Evolutionary conservation across 2,329 filamentous ascomycete genomes (phyloP).

Genomic region (Colletotrichum tropicicola): DNA sequence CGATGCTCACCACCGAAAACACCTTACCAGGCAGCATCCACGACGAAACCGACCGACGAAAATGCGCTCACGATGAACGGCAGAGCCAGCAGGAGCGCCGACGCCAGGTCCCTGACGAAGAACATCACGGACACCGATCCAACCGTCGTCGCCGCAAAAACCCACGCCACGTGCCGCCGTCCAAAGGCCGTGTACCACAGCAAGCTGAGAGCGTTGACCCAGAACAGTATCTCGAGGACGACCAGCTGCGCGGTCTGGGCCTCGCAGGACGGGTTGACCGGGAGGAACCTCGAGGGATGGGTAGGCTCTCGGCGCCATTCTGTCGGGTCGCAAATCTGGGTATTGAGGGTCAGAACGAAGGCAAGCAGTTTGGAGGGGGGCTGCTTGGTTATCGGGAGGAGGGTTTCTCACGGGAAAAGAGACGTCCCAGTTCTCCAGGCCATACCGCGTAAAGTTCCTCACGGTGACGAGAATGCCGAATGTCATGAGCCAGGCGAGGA

Average conservation of each 20-base stretch:
- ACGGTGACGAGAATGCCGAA: background rate
- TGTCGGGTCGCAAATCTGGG: background rate
- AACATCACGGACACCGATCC: background rate
- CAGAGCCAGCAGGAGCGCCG: background rate
- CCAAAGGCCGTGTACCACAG: background rate
- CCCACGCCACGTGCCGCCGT: background rate
- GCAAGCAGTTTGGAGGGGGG: background rate
- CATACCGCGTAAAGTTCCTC: background rate
- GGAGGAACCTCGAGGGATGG: background rate
- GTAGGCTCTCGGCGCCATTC: background rate
- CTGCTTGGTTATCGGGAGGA: too few species aligned
- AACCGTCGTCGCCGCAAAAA: background rate
- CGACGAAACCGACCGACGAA: background rate
- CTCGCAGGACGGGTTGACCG: background rate
- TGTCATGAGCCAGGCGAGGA: background rate
- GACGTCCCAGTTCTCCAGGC: background rate
- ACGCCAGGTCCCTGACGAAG: background rate
- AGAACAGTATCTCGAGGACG: background rate
- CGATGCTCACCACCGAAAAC: too few species aligned
- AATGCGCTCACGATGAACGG: background rate
- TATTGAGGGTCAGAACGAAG: background rate
- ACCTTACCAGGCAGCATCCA: background rate
- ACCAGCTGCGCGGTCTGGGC: background rate
- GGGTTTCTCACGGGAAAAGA: background rate
- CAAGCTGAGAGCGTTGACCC: background rate